A percentile compares a stretch with the other conserved stretches of the same genome.
These are phyloP conservation scores for Phaeosphaeriaceae sp. DNA, from an alignment of 2,329 filamentous ascomycete species.

Conservation along the genomic window DNA sequence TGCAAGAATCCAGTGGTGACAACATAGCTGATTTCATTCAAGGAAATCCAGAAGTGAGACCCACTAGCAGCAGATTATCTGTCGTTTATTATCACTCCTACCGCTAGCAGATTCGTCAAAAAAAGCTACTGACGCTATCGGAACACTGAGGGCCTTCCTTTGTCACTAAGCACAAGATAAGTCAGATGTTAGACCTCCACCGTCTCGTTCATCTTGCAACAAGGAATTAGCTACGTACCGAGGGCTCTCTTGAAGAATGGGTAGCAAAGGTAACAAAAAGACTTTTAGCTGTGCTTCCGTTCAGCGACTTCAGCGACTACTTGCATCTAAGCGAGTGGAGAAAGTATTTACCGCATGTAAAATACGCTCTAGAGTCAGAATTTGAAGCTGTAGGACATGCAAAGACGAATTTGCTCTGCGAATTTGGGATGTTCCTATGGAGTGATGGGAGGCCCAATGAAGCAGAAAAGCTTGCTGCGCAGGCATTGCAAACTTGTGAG, in stretches of 20 bases:
- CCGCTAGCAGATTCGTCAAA: constrained; percentile 24
- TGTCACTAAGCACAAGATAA: constrained; percentile 23
- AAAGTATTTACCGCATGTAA: constrained; percentile 41
- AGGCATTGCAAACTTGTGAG: too few relatives aligned
- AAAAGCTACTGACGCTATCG: constrained; percentile 35
- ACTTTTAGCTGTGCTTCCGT: constrained; percentile 29
- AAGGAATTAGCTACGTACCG: constrained; percentile 36
- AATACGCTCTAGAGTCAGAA: too few relatives aligned
- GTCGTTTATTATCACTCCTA: constrained; percentile 40
- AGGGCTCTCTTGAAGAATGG: constrained; percentile 19
- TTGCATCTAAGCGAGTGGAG: constrained; percentile 33
- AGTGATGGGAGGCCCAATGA: too few relatives aligned
- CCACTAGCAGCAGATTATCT: constrained; percentile 43
- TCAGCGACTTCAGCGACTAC: constrained; percentile 10
- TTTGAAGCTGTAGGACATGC: too few relatives aligned
- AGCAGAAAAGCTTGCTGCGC: too few relatives aligned
- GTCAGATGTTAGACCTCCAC: constrained; percentile 34
- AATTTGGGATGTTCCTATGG: too few relatives aligned
- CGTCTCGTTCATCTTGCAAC: constrained; percentile 44
- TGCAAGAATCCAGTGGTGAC: too few relatives aligned
- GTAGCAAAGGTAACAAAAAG: constrained; percentile 14
- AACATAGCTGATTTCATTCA: constrained; percentile 46
- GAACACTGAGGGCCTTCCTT: constrained; percentile 42
- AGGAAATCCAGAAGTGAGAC: constrained; percentile 40
- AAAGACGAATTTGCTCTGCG: too few relatives aligned